phyloP scores from a whole-genome alignment of 1,284 basidiomycete species.

The Papiliotrema nemorosa region DNA sequence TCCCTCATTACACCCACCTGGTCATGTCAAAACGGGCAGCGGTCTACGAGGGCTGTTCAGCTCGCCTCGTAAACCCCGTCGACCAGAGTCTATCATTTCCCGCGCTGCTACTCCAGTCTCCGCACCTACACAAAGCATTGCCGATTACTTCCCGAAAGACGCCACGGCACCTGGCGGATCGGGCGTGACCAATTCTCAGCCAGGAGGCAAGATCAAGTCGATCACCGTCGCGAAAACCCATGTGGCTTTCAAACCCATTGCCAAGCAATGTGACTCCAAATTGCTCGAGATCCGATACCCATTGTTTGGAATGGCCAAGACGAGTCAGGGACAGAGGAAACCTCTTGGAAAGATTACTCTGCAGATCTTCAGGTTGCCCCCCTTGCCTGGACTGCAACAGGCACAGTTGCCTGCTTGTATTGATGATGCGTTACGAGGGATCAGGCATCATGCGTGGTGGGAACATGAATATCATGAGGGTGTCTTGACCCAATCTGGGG shows the following conservation, averaged over 20 bases:
- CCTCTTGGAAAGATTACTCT: conserved; percentile 69
- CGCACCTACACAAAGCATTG: conserved; percentile 57
- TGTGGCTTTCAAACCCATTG: conserved; percentile 80
- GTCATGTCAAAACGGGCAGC: conserved; percentile 49
- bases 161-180: not conserved
- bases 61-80: conserved; percentile 67
- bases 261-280: conserved; percentile 71
- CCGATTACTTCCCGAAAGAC: conserved; percentile 65
- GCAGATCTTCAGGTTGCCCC: conserved; percentile 84
- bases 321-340: conserved; percentile 51
- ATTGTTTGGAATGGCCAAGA: conserved; percentile 62
- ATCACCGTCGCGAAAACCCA: conserved; percentile 71
- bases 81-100: conserved; percentile 10
- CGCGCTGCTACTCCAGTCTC: conserved; percentile 28
- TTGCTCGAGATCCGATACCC: conserved; percentile 80
- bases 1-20: conserved; percentile 25
- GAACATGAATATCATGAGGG: conserved; percentile 87
- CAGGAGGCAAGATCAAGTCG: conserved; percentile 6
- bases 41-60: conserved; percentile 68
- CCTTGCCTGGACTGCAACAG: conserved; percentile 72
- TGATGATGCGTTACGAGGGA: conserved; percentile 85
- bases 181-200: too few species aligned
- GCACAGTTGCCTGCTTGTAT: conserved; percentile 82
- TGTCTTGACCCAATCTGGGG: conserved; percentile 88
- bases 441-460: conserved; percentile 86